Conservation (phyloP, 2,329 filamentous ascomycete species). For the Fusarium odoratissimum region DNA sequence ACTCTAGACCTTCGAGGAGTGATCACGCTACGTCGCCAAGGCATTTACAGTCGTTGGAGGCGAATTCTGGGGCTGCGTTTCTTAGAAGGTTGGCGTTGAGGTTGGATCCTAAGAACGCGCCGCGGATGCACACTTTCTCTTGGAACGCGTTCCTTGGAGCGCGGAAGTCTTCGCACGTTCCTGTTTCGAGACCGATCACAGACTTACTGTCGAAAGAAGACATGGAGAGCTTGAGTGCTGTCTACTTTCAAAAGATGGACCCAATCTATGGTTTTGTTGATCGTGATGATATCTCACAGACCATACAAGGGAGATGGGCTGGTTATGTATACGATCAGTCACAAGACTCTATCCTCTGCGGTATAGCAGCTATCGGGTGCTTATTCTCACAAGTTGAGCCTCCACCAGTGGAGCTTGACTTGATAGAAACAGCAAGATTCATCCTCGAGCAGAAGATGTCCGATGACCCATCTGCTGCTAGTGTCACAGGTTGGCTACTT, state of each 20-base stretch:
- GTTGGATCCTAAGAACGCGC: slow-evolving; percentile 64
- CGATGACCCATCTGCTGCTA: slow-evolving; percentile 50
- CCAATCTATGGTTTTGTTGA: slow-evolving; percentile 64
- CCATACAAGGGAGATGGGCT: slow-evolving; percentile 50
- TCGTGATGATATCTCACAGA: slow-evolving; percentile 46
- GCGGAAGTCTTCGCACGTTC: slow-evolving; percentile 35
- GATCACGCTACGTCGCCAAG: slow-evolving; percentile 34
- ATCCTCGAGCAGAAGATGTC: slow-evolving; percentile 57
- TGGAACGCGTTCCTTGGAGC: slow-evolving; percentile 60
- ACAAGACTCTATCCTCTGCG: slow-evolving; percentile 58
- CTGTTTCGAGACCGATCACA: slow-evolving; percentile 52
- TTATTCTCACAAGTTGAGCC: slow-evolving; percentile 61
- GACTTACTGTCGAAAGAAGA: slow-evolving; percentile 60
- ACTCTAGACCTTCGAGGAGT: not conserved
- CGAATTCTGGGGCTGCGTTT: slow-evolving; percentile 68
- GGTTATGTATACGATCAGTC: slow-evolving; percentile 30
- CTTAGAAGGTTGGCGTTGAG: slow-evolving; percentile 63
- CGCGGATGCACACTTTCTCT: slow-evolving; percentile 65
- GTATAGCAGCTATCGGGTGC: slow-evolving; percentile 65
- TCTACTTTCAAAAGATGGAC: slow-evolving; percentile 66
- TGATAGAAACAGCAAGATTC: slow-evolving; percentile 59
- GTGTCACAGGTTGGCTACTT: slow-evolving; percentile 64
- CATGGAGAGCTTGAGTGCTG: slow-evolving; percentile 57
- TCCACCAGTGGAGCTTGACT: slow-evolving; percentile 55
- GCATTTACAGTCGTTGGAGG: slow-evolving; percentile 60